Evolutionary conservation across 257 asterid species (phyloP).

Genomic region (Craterostigma plantagineum): DNA sequence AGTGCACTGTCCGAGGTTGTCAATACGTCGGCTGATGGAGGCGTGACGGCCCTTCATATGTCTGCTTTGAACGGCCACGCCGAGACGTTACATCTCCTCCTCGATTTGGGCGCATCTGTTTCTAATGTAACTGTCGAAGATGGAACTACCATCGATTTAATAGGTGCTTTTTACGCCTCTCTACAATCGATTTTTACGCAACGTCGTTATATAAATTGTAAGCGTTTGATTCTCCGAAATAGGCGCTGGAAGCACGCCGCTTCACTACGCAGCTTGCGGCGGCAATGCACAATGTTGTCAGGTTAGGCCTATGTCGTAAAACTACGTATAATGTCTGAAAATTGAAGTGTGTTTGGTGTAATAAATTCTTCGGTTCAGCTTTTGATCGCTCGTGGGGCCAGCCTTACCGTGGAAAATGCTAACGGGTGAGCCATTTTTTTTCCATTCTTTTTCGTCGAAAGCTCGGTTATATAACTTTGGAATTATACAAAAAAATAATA

Average conservation of each 20-base stretch:
- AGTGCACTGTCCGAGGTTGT: conserved; percentile 48
- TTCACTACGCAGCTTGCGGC: conserved; percentile 89
- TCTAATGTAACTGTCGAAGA: conserved; percentile 40
- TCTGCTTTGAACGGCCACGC: conserved; percentile 71
- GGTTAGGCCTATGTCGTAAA: conserved; percentile 18
- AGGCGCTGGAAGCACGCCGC: conserved; percentile 94
- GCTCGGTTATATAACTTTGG: neutral
- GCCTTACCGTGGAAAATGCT: conserved; percentile 39
- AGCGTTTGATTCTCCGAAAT: conserved; percentile 8
- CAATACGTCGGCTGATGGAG: conserved; percentile 77
- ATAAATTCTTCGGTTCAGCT: conserved; percentile 25
- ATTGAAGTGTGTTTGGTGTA: conserved; percentile 3
- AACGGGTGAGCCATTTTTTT: conserved; percentile 40
- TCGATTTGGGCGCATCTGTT: conserved; percentile 69
- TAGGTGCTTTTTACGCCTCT: conserved; percentile 22
- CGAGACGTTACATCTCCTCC: conserved; percentile 58
- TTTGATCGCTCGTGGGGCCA: conserved; percentile 62
- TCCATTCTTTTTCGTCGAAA: conserved; percentile 1
- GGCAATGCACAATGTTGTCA: conserved; percentile 77
- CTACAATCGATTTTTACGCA: neutral
- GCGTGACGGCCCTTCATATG: conserved; percentile 86
- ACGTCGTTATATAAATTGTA: neutral
- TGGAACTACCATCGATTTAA: conserved; percentile 65
- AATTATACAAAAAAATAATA: conserved; percentile 10
- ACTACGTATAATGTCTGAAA: neutral